Percentiles rank a stretch among this genome's conserved stretches.
phyloP scores from a whole-genome alignment of 179 eudicot genomes.

The Beta lomatogona region DNA sequence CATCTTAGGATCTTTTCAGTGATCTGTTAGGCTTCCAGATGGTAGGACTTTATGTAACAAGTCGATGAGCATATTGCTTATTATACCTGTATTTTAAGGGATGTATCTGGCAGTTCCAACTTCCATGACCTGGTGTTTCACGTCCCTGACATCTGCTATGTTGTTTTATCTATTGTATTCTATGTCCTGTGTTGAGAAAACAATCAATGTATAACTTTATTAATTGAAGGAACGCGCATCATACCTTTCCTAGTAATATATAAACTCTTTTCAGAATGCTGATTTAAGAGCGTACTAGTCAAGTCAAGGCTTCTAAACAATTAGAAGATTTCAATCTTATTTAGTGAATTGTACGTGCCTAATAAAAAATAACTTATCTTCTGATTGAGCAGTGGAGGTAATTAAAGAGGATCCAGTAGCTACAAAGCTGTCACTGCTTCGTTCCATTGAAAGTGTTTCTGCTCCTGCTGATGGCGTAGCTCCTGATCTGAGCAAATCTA shows the following conservation, averaged over 20 bases:
- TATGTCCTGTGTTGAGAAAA: background rate
- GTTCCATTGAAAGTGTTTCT: constrained; percentile 38
- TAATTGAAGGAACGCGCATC: background rate
- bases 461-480: constrained; percentile 29
- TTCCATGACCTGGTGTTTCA: no score
- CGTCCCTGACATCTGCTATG: background rate
- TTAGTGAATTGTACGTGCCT: background rate
- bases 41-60: background rate
- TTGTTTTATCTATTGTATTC: background rate
- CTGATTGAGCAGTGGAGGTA: constrained; percentile 52
- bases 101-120: background rate
- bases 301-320: background rate
- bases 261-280: background rate
- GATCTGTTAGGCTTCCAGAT: background rate
- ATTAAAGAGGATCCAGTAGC: constrained; percentile 44
- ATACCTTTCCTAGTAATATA: background rate
- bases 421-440: constrained; percentile 51
- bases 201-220: background rate
- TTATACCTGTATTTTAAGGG: background rate
- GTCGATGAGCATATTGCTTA: background rate
- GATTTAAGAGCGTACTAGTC: background rate
- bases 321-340: background rate
- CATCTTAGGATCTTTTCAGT: background rate
- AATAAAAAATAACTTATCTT: background rate
- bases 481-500: constrained; percentile 37